Conservation (phyloP, 148 eudicot genomes). For the Chenopodium berlandieri region DNA sequence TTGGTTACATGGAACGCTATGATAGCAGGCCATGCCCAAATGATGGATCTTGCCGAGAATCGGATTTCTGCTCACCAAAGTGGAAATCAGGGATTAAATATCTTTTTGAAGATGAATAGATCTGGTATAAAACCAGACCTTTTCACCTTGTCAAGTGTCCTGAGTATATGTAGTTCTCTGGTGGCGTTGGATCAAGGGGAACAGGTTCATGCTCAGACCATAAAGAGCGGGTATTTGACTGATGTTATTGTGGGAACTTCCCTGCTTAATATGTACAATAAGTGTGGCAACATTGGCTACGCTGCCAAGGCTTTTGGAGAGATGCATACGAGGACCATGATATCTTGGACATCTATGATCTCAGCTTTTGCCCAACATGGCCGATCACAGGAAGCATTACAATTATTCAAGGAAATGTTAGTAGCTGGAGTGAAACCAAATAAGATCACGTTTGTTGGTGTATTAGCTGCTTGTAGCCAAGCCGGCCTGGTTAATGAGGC, state of each 20-base stretch:
- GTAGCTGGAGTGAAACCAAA: conserved; percentile 63
- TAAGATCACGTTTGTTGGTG: conserved; percentile 61
- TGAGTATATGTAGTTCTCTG: conserved; percentile 55
- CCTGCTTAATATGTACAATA: conserved; percentile 66
- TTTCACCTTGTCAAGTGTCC: conserved; percentile 60
- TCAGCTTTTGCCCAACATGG: conserved; percentile 71
- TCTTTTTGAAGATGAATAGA: conserved; percentile 43
- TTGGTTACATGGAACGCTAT: conserved; percentile 77
- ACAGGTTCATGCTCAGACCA: conserved; percentile 68
- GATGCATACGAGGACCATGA: conserved; percentile 53
- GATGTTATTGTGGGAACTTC: conserved; percentile 73
- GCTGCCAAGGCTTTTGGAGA: conserved; percentile 63
- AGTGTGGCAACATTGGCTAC: conserved; percentile 59
- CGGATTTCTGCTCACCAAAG: conserved; percentile 39
- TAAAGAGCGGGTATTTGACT: conserved; percentile 57
- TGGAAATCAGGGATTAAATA: conserved; percentile 53
- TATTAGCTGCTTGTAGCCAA: conserved; percentile 73
- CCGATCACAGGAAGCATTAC: conserved; percentile 49
- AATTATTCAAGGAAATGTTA: conserved; percentile 65
- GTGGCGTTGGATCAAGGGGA: conserved; percentile 72
- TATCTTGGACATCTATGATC: conserved; percentile 74
- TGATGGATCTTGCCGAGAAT: conserved; percentile 49
- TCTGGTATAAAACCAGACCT: conserved; percentile 57
- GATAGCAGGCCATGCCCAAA: conserved; percentile 76
- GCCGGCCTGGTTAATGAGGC: conserved; percentile 66